Percentiles rank a stretch among this genome's conserved stretches.
Conservation (phyloP, 108 stramenopile species). For the Skeletonema potamos region DNA sequence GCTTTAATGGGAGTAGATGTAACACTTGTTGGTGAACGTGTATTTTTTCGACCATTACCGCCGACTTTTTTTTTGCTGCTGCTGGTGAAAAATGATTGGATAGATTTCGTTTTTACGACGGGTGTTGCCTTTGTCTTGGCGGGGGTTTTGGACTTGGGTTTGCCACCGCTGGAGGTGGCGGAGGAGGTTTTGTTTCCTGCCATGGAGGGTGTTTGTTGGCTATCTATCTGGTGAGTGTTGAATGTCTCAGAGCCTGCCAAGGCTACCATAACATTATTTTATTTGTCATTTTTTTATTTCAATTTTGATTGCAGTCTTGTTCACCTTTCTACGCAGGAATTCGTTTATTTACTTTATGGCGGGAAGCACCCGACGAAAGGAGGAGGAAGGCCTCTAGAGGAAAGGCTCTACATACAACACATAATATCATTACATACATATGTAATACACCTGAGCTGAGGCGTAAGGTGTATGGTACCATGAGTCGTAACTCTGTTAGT, state of each 20-base stretch:
- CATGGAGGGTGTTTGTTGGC: not conserved
- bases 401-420: too few relatives aligned
- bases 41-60: not conserved
- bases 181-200: not conserved
- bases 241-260: too few relatives aligned
- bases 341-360: too few relatives aligned
- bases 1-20: not conserved
- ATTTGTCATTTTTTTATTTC: not conserved
- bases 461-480: too few relatives aligned
- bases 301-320: too few relatives aligned
- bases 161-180: not conserved
- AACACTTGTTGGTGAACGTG: not conserved
- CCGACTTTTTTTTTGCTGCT: not conserved
- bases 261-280: too few relatives aligned
- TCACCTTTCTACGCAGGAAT: too few relatives aligned
- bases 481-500: too few relatives aligned
- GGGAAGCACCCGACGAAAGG: too few relatives aligned
- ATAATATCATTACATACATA: too few relatives aligned
- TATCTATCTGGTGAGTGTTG: not conserved
- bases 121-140: not conserved
- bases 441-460: too few relatives aligned
- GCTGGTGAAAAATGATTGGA: conserved; percentile 10
- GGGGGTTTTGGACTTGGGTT: not conserved
- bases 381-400: too few relatives aligned
- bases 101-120: not conserved